phyloP scores from a whole-genome alignment of 1,284 basidiomycete species.

The Trichosporon sp. region DNA sequence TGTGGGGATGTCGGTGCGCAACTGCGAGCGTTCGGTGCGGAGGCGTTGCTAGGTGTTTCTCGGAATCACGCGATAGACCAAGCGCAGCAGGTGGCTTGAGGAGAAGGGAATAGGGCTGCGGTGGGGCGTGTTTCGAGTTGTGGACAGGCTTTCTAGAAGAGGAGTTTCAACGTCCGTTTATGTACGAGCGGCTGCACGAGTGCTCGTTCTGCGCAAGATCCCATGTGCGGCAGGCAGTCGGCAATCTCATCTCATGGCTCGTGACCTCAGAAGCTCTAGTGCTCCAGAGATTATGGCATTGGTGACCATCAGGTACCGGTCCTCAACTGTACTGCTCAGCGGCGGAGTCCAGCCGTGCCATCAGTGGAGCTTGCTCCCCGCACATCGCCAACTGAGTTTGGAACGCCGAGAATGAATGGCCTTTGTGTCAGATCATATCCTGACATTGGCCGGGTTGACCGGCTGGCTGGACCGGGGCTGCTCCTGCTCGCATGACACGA shows the following conservation, averaged over 20 bases:
- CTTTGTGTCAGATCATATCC: conserved; percentile 18
- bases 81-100: conserved; percentile 1
- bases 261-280: not conserved
- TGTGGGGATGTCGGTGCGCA: not conserved
- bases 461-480: not conserved
- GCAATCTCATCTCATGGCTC: conserved; percentile 4
- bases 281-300: not conserved
- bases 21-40: not conserved
- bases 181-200: not conserved
- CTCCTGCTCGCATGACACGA: not conserved
- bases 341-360: not conserved
- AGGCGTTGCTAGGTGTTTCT: not conserved
- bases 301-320: conserved; percentile 13
- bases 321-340: not conserved
- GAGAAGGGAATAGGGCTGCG: not conserved
- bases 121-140: conserved; percentile 4
- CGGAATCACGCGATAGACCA: not conserved
- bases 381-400: not conserved
- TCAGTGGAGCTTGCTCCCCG: conserved; percentile 3
- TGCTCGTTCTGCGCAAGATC: not conserved
- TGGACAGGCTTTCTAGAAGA: not conserved
- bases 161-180: not conserved
- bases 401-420: not conserved
- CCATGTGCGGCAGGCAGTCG: conserved; percentile 8
- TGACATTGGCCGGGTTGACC: not conserved